Evolutionary conservation across 2,329 filamentous ascomycete species (phyloP).

Genomic region (Zalaria sp.): DNA sequence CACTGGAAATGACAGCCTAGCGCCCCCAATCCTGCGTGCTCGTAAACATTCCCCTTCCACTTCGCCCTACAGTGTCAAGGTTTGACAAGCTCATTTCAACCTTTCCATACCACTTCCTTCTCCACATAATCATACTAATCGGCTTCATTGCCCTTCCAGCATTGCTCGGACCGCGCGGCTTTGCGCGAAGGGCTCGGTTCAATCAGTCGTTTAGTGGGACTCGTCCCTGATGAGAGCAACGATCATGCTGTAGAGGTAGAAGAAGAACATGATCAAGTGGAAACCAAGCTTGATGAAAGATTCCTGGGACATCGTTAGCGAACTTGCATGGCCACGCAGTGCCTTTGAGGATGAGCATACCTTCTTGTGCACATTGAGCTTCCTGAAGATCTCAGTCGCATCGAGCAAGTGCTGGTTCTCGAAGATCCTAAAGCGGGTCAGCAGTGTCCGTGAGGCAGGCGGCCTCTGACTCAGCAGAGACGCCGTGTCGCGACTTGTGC

Average conservation of each 20-base stretch:
- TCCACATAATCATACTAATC: too few relatives aligned
- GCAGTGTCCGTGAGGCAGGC: constrained; percentile 5
- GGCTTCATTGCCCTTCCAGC: too few relatives aligned
- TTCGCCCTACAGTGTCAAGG: too few relatives aligned
- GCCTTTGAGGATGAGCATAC: constrained; percentile 30
- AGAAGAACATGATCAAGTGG: constrained; percentile 99
- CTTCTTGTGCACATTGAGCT: constrained; percentile 98
- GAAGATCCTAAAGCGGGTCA: constrained; percentile 56
- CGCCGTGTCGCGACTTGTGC: constrained; percentile 16
- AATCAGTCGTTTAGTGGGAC: constrained; percentile 36
- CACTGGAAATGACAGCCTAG: too few relatives aligned
- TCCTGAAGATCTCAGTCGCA: constrained; percentile 97
- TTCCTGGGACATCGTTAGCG: constrained; percentile 45
- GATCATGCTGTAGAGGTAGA: constrained; percentile 59
- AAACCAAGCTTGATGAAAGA: constrained; percentile 98
- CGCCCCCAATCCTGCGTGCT: too few relatives aligned
- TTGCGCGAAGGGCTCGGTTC: too few relatives aligned
- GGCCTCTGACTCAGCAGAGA: background rate
- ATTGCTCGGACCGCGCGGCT: too few relatives aligned
- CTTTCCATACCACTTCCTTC: too few relatives aligned
- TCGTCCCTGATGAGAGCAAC: constrained; percentile 95
- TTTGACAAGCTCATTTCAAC: too few relatives aligned
- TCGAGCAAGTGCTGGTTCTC: constrained; percentile 96
- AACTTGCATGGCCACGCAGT: background rate
- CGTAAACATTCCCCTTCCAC: too few relatives aligned